A percentile compares a stretch with the other conserved stretches of the same genome.
Conservation (phyloP, 768 basidiomycete genomes). For the Hygrophorus pudorinus region DNA sequence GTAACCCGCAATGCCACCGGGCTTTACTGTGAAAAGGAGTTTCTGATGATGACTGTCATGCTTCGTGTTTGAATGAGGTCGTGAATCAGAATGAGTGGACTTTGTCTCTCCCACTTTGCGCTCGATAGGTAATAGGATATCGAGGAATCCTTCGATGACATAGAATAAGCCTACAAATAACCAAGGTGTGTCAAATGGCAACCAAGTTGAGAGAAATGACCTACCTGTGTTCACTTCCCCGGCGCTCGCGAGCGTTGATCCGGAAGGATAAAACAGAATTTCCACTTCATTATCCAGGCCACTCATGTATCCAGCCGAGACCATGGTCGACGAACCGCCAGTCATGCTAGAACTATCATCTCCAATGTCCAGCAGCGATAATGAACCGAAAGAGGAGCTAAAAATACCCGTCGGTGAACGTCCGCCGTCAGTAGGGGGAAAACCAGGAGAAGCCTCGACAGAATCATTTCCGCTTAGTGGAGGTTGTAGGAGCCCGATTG, state of each 20-base stretch:
- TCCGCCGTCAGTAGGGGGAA: conserved; percentile 36
- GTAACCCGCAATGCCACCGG: conserved; percentile 97
- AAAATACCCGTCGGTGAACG: conserved; percentile 31
- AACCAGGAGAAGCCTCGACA: conserved; percentile 54
- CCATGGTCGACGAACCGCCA: conserved; percentile 41
- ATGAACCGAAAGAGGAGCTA: conserved; percentile 60
- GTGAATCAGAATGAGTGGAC: background rate
- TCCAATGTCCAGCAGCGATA: conserved; percentile 61
- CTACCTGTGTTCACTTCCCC: conserved; percentile 83
- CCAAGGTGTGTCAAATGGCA: conserved; percentile 7
- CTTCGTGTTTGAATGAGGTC: background rate
- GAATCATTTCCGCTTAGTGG: conserved; percentile 63
- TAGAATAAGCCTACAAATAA: conserved; percentile 64
- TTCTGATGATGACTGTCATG: conserved; percentile 36
- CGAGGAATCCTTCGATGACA: conserved; percentile 92
- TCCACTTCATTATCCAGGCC: conserved; percentile 96
- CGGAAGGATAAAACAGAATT: conserved; percentile 86
- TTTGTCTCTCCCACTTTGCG: conserved; percentile 12
- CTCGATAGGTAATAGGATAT: conserved; percentile 69
- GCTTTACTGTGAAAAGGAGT: conserved; percentile 88
- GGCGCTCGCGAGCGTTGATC: conserved; percentile 75
- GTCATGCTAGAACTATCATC: conserved; percentile 65
- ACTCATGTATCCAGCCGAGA: conserved; percentile 51
- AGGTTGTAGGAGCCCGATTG: conserved; percentile 88
- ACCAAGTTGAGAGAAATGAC: conserved; percentile 3